Evolutionary conservation across 768 basidiomycete genomes (phyloP).

Genomic region (Boletus insuetus): DNA sequence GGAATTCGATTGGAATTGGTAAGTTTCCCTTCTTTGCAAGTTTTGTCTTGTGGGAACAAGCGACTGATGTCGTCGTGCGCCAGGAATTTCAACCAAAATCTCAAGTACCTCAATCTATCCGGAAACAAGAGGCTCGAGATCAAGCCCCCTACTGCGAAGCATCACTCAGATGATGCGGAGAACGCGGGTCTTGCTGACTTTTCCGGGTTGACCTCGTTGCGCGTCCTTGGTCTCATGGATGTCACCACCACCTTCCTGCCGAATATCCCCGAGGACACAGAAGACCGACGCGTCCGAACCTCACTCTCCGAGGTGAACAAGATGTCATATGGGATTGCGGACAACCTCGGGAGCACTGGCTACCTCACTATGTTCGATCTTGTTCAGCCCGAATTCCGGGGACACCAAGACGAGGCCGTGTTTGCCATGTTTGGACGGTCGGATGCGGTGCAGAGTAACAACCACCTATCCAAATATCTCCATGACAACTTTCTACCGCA

Average conservation of each 20-base stretch:
- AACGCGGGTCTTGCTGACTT: conserved; percentile 68
- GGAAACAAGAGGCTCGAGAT: conserved; percentile 97
- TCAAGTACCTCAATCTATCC: conserved; percentile 93
- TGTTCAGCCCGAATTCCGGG: conserved; percentile 83
- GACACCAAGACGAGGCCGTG: conserved; percentile 73
- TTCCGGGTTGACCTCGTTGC: conserved; percentile 77
- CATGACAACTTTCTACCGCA: conserved; percentile 73
- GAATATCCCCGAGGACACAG: conserved; percentile 79
- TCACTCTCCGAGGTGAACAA: conserved; percentile 84
- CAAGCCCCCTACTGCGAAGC: conserved; percentile 53
- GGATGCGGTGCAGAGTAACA: conserved; percentile 54
- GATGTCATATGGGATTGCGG: conserved; percentile 96
- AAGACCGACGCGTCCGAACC: conserved; percentile 88
- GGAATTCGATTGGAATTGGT: conserved; percentile 99
- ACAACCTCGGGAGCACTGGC: conserved; percentile 79
- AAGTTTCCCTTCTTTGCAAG: conserved; percentile 16
- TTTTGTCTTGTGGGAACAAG: neutral
- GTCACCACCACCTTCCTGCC: conserved; percentile 64
- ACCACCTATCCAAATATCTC: conserved; percentile 76
- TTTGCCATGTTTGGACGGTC: conserved; percentile 95
- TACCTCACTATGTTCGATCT: conserved; percentile 89
- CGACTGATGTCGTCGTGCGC: neutral
- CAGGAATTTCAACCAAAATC: conserved; percentile 95
- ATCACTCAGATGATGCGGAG: conserved; percentile 21
- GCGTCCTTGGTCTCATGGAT: conserved; percentile 96